Conservation (phyloP, 2,329 filamentous ascomycete species). For the Talaromyces albobiverticillius region DNA sequence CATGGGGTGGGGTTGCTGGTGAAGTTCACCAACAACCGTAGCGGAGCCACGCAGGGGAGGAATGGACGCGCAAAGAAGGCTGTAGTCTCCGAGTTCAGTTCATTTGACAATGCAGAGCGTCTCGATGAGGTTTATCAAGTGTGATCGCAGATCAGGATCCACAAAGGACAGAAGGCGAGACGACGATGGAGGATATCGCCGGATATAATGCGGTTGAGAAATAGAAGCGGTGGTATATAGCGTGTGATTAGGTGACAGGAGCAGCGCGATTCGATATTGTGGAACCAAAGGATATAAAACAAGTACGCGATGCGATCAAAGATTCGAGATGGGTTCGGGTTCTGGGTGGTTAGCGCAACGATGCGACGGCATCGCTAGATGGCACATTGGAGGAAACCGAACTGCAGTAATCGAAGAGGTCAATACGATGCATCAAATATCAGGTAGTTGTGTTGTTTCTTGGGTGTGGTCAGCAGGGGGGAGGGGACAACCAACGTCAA, state of each 20-base stretch:
- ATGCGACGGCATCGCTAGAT: constrained; percentile 17
- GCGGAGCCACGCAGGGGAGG: neutral
- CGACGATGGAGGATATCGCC: neutral
- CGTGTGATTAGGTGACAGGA: neutral
- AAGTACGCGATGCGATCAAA: neutral
- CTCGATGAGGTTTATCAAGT: neutral
- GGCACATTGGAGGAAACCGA: neutral
- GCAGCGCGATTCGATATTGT: neutral
- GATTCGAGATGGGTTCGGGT: neutral
- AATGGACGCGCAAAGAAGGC: neutral
- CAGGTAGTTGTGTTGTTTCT: neutral
- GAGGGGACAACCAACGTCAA: neutral
- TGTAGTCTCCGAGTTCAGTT: neutral
- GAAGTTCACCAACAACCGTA: constrained; percentile 2
- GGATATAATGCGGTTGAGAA: neutral
- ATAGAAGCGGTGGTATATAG: neutral
- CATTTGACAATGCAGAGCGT: constrained; percentile 5
- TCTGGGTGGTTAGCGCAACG: constrained; percentile 11
- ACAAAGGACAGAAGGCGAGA: neutral
- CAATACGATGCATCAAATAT: neutral
- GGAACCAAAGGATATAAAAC: neutral
- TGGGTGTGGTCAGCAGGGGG: neutral
- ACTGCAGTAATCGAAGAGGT: neutral
- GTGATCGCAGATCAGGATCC: neutral
- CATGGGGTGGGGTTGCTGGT: constrained; percentile 25